Evolutionary conservation across 2,329 filamentous ascomycete species (phyloP).

Genomic region (Hymenoscyphus infarciens): DNA sequence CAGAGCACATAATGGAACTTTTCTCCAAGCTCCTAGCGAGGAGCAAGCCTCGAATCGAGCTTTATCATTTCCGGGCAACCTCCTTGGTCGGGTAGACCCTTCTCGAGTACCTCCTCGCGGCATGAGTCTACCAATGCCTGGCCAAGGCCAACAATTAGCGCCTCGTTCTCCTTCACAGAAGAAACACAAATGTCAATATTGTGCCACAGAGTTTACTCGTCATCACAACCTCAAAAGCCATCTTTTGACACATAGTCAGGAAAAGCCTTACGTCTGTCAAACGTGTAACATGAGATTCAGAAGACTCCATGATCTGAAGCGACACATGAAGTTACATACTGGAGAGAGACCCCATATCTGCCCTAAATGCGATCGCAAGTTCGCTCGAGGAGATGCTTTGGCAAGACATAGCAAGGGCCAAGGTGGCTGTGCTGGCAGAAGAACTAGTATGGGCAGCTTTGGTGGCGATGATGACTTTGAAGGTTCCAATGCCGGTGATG

Average conservation of each 20-base stretch:
- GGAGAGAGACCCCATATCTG: slow-evolving; percentile 95
- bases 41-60: slow-evolving; percentile 31
- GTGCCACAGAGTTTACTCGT: slow-evolving; percentile 91
- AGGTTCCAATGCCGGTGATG: slow-evolving; percentile 48
- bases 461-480: slow-evolving; percentile 72
- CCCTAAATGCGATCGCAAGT: slow-evolving; percentile 89
- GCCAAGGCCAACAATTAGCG: slow-evolving; percentile 42
- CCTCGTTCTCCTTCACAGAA: slow-evolving; percentile 73
- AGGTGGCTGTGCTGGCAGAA: slow-evolving; percentile 87
- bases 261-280: slow-evolving; percentile 93
- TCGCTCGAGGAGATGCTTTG: slow-evolving; percentile 90
- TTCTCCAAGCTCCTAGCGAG: slow-evolving; percentile 27
- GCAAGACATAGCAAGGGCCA: slow-evolving; percentile 94
- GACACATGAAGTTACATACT: slow-evolving; percentile 93
- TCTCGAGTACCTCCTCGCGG: slow-evolving; percentile 40
- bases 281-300: slow-evolving; percentile 93
- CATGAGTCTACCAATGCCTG: slow-evolving; percentile 56
- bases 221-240: slow-evolving; percentile 98
- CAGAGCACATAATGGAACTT: slow-evolving; percentile 18
- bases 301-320: slow-evolving; percentile 89
- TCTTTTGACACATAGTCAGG: slow-evolving; percentile 93
- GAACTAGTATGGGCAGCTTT: slow-evolving; percentile 81
- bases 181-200: slow-evolving; percentile 96
- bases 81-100: slow-evolving; percentile 28
- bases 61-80: slow-evolving; percentile 33